These are phyloP conservation scores for Globisporangium nunn DNA, from an alignment of 352 stramenopile genomes.

Conservation along the genomic window DNA sequence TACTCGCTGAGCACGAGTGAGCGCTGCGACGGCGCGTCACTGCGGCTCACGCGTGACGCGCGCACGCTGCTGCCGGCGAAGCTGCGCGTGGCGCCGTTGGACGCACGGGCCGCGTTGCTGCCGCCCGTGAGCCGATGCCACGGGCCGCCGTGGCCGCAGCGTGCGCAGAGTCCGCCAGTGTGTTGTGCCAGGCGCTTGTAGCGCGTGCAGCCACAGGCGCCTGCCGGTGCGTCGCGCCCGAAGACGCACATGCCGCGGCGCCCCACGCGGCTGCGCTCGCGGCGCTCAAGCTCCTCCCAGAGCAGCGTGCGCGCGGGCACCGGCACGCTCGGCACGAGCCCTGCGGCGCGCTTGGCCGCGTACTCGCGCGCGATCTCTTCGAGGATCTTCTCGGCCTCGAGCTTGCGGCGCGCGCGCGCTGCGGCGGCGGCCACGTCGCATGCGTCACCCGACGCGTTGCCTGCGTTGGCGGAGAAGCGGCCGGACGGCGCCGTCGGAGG, in stretches of 20 bases:
- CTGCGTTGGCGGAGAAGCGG: too few species aligned
- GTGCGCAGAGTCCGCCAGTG: constrained; percentile 51
- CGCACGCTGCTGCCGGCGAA: constrained; percentile 10
- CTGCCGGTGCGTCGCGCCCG: constrained; percentile 37
- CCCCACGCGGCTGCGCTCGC: constrained; percentile 32
- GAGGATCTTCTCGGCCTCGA: constrained; percentile 61
- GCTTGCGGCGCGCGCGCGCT: constrained; percentile 30
- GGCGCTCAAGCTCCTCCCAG: constrained; percentile 71
- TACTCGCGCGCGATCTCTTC: constrained; percentile 77
- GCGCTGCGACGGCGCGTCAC: constrained; percentile 11
- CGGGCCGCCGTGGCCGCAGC: constrained; percentile 56
- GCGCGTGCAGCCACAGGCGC: constrained; percentile 43
- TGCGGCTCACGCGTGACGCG: constrained; percentile 25
- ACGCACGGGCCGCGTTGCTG: constrained; percentile 21
- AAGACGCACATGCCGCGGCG: constrained; percentile 60
- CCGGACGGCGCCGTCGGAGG: too few species aligned
- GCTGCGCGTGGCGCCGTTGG: constrained; percentile 4
- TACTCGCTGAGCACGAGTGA: constrained; percentile 11
- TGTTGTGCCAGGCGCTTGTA: constrained; percentile 56
- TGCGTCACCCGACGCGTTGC: too few species aligned
- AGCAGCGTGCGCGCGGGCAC: constrained; percentile 66
- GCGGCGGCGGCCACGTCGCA: background rate
- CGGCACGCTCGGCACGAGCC: constrained; percentile 61
- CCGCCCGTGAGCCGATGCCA: constrained; percentile 65
- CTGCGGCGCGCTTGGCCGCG: constrained; percentile 64